Evolutionary conservation across 1,139 yeast species (phyloP).

Genomic region (Diutina scorzettiae): DNA sequence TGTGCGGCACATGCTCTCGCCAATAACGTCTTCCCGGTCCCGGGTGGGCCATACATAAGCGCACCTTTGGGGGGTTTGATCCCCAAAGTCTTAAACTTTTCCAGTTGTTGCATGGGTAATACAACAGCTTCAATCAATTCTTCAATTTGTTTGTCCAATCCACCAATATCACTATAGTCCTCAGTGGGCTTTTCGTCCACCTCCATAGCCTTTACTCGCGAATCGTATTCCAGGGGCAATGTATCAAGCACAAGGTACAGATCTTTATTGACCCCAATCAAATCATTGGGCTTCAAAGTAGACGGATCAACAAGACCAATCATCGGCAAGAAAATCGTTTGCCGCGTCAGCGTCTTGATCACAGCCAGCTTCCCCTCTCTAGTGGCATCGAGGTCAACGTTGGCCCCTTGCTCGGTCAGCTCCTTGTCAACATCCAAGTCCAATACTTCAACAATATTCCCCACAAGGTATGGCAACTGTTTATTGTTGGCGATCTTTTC

Average conservation of each 20-base stretch:
- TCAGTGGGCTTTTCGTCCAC: constrained; percentile 98
- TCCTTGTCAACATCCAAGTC: constrained; percentile 85
- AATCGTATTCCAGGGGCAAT: constrained; percentile 92
- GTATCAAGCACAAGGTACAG: constrained; percentile 89
- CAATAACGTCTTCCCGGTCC: constrained; percentile 92
- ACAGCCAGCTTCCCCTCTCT: constrained; percentile 97
- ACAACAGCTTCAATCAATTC: constrained; percentile 97
- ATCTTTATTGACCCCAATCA: constrained; percentile 96
- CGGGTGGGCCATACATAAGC: constrained; percentile 98
- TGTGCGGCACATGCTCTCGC: constrained; percentile 99
- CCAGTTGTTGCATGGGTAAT: constrained; percentile 96
- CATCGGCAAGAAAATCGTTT: constrained; percentile 90
- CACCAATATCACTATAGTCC: constrained; percentile 95
- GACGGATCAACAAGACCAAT: constrained; percentile 91
- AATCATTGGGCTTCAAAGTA: constrained; percentile 83
- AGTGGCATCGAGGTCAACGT: constrained; percentile 85
- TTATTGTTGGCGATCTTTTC: constrained; percentile 93
- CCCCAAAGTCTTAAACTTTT: constrained; percentile 84
- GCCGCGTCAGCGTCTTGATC: constrained; percentile 93
- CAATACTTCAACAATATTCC: constrained; percentile 91
- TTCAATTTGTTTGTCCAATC: constrained; percentile 94
- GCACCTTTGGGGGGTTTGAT: constrained; percentile 98
- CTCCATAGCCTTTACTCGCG: constrained; percentile 98
- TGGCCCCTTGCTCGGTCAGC: constrained; percentile 86
- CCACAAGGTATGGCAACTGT: constrained; percentile 92